Evolutionary conservation across 345 rosid species (phyloP), one percentile per base, ranked within the genome.

Genomic region (Aegle marmelos): DNA sequence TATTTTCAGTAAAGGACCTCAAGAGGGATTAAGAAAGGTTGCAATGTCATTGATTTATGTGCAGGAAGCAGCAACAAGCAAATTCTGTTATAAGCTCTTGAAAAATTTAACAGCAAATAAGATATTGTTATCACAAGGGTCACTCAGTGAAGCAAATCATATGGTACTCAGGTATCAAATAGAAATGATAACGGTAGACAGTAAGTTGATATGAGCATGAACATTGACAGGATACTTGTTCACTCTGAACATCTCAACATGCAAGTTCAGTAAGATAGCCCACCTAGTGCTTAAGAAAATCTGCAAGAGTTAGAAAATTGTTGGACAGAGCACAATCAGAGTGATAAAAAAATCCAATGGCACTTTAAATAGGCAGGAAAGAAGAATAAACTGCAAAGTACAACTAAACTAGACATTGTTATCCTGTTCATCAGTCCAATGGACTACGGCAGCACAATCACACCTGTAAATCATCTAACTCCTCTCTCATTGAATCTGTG

Each of bases 241-340:
- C 76, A 96, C 97, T 39, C 99, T 97, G 79, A 96, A 96, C 99
- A 96, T 96, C 86, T 96, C 99, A 45, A 87, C 97, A 33, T 94
- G 98, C 88, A 96, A 88, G 84, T 96, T 96, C 86, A 92, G 89
- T 81, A 96, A 85, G 85, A 96, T 96, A 76, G 98, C 98, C 99
- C 98, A 94, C 80, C 99, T 88, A 37, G 99, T 94, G 91, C 99
- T 93, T 74, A 96, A 85, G 89, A 96, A 96, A 79, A 96, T 92
- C 99, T 96, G 97, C 80, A 81, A 64, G 31, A 64, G 21, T 57
- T 28, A 58, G 13, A 50, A 75, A 77, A 61, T 60, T 31, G 56
- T 76, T 64, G 4, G 41, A 17, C 19, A 28, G 58, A 60, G 24
- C 53, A 70, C 31, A 50, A 65, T 27, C 27, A 61, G 13, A 39